Base-by-base conservation (phyloP, 2,329 filamentous ascomycete species). In the Trichoderma koningii region DNA sequence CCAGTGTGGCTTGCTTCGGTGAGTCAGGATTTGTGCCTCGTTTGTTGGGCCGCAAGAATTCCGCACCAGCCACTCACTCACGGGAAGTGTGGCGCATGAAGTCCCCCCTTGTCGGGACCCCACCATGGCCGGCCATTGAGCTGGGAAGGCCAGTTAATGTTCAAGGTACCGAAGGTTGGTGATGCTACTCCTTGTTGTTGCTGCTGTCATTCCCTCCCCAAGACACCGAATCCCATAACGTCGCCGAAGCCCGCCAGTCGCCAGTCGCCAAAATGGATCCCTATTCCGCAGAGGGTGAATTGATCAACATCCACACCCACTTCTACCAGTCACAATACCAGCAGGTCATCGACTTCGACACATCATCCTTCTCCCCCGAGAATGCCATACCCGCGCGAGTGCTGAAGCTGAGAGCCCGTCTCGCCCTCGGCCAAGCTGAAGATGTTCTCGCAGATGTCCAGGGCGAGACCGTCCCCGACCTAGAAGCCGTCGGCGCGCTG, bases 281-380 rank as follows among this genome's bases (percentile, higher is more conserved):
- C 70, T 90, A 88, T 76, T 89, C 87, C 55, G 83, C 87, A 69
- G 87, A 90, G 78, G 87, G 87, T 79, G 88, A 90, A 80, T 79
- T 90, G 71, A 85, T 90, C 76, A 89, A 88, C 79, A 85, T 90
- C 69, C 86, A 89, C 80, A 89, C 86, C 78, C 78, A 86, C 78
- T 90, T 89, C 79, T 84, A 89, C 77, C 86, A 89, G 77, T 93
- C 91, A 75, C 93, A 96, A 82, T 97, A 92, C 83, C 85, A 91
- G 74, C 84, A 89, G 74, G 93, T 96, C 69, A 78, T 96, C 78
- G 89, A 95, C 80, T 96, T 93, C 79, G 90, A 96, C 78, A 89
- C 88, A 50, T 87, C 89, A 6, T 83, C 88, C 66, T 89, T 98
- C 74, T 95, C 91, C 51, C 71, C 88, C 68, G 87, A 90, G 72